Percentiles rank a stretch among this genome's conserved stretches.
phyloP scores from a whole-genome alignment of 139 green algal genomes.

The Chlamydomonas incerta region DNA sequence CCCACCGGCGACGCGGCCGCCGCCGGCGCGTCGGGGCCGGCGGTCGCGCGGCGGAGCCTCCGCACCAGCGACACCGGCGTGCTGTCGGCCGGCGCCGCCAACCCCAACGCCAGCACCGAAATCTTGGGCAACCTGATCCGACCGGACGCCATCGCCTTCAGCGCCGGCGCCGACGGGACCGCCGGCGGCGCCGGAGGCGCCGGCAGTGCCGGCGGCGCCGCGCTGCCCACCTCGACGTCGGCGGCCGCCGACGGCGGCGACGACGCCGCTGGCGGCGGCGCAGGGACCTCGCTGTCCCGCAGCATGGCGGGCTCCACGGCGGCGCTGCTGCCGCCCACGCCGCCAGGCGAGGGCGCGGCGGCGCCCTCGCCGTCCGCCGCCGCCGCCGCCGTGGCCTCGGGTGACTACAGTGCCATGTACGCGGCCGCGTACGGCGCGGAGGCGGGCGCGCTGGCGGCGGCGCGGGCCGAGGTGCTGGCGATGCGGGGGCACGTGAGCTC shows the following conservation, averaged over 20 bases:
- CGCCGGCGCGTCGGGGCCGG: background rate
- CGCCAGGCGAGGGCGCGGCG: background rate
- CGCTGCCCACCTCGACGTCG: too few relatives aligned
- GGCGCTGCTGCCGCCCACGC: background rate
- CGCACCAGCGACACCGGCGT: background rate
- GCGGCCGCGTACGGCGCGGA: background rate
- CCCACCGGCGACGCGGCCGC: background rate
- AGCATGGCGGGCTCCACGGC: background rate
- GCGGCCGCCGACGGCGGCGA: background rate
- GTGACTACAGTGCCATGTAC: background rate
- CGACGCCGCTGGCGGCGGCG: background rate
- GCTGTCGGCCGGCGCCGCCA: background rate
- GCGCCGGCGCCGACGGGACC: background rate
- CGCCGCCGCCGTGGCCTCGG: background rate
- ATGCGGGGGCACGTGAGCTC: background rate
- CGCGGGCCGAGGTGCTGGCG: constrained; percentile 10
- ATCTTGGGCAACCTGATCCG: constrained; percentile 37
- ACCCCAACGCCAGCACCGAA: background rate
- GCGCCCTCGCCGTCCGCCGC: background rate
- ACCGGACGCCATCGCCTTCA: background rate
- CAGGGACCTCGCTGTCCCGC: background rate
- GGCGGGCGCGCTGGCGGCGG: constrained; percentile 31
- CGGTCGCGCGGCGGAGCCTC: background rate
- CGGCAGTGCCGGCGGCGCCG: background rate
- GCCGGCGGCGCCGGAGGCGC: background rate